Evolutionary conservation across 768 basidiomycete genomes (phyloP).

Genomic region (Auriscalpium vulgare): DNA sequence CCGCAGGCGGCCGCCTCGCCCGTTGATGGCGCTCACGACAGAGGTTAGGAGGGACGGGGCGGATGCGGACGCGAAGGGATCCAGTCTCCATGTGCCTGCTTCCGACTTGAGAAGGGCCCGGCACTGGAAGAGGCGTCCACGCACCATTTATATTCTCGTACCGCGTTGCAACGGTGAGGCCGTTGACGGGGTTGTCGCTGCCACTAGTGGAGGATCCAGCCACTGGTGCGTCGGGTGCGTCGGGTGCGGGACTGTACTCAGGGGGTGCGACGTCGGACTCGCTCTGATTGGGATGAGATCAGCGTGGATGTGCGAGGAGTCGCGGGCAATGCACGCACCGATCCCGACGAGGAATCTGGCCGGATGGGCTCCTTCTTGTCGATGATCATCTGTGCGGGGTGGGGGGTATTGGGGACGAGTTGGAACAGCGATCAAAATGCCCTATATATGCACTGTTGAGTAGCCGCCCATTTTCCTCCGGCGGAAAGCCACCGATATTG

Average conservation of each 20-base stretch:
- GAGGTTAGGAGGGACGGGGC: conserved; percentile 1
- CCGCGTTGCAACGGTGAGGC: conserved; percentile 3
- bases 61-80: conserved; percentile 3
- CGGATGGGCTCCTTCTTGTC: too few relatives aligned
- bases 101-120: background rate
- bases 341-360: too few relatives aligned
- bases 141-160: conserved; percentile 2
- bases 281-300: too few relatives aligned
- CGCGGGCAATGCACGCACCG: too few relatives aligned
- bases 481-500: too few relatives aligned
- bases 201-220: background rate
- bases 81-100: conserved; percentile 10
- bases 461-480: too few relatives aligned
- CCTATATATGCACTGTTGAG: too few relatives aligned
- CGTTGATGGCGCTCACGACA: background rate
- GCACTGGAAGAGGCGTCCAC: background rate
- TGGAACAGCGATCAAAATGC: too few relatives aligned
- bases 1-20: background rate
- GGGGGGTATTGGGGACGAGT: too few relatives aligned
- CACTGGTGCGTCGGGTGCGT: background rate
- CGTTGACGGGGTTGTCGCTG: conserved; percentile 5
- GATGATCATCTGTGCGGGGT: too few relatives aligned
- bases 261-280: background rate
- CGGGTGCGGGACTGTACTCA: background rate
- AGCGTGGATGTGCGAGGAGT: too few relatives aligned